These are phyloP conservation scores for Schizopora paradoxa DNA, from an alignment of 1,284 basidiomycete species.

Conservation along the genomic window DNA sequence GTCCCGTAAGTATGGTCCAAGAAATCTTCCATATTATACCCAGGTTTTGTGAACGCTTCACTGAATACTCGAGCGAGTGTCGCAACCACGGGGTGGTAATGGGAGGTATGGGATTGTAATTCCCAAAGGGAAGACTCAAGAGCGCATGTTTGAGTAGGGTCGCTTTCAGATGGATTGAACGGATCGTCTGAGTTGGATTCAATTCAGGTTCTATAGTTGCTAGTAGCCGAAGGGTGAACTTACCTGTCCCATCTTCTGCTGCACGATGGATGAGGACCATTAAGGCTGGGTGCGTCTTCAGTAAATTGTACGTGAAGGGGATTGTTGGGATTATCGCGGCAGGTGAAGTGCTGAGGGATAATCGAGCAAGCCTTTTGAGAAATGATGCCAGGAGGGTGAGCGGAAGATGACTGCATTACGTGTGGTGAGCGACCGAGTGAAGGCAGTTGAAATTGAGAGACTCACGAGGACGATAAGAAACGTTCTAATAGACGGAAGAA, in stretches of 20 bases:
- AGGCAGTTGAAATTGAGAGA: conserved; percentile 20
- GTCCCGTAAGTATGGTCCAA: conserved; percentile 93
- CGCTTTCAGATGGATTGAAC: conserved; percentile 62
- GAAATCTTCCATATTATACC: conserved; percentile 93
- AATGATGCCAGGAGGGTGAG: conserved; percentile 89
- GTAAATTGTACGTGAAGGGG: conserved; percentile 92
- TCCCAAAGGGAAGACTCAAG: conserved; percentile 92
- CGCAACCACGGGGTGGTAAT: conserved; percentile 83
- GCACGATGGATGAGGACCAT: conserved; percentile 89
- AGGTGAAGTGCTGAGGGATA: conserved; percentile 83
- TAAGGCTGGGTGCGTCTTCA: conserved; percentile 87
- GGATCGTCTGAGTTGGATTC: conserved; percentile 47
- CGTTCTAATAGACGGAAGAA: conserved; percentile 92
- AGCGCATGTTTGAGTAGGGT: conserved; percentile 77
- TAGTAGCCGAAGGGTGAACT: background rate
- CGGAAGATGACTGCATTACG: conserved; percentile 68
- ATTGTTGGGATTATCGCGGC: conserved; percentile 88
- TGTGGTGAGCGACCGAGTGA: conserved; percentile 1
- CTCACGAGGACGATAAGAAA: conserved; percentile 87
- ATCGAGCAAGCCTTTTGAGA: conserved; percentile 83
- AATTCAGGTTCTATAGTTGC: conserved; percentile 2
- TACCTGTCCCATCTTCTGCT: conserved; percentile 39
- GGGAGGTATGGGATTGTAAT: conserved; percentile 70
- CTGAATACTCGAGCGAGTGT: conserved; percentile 83
- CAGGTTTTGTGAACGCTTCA: conserved; percentile 90